These are phyloP conservation scores for Trichoderma asperelloides DNA, from an alignment of 495 filamentous ascomycete genomes.

Conservation along the genomic window DNA sequence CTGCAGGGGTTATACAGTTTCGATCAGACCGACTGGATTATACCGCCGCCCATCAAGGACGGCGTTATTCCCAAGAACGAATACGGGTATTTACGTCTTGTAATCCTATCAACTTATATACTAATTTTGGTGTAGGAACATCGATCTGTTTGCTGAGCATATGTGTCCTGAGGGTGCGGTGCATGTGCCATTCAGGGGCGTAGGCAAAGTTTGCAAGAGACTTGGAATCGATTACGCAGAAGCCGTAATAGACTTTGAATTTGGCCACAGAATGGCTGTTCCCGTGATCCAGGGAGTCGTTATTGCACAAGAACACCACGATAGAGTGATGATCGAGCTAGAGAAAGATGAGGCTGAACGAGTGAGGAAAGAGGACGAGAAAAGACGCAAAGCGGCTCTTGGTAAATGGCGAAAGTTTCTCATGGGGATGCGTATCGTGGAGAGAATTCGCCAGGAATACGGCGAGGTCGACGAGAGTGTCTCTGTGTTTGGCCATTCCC, in stretches of 20 bases:
- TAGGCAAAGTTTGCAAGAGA: constrained; percentile 68
- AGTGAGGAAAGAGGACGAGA: constrained; percentile 69
- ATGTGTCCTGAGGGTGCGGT: constrained; percentile 86
- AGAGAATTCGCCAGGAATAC: constrained; percentile 73
- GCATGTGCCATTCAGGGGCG: constrained; percentile 72
- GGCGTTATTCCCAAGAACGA: constrained; percentile 89
- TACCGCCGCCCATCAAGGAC: constrained; percentile 71
- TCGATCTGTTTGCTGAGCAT: constrained; percentile 85
- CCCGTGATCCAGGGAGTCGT: constrained; percentile 89
- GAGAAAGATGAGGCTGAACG: constrained; percentile 72
- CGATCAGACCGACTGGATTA: constrained; percentile 90
- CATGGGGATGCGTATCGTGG: constrained; percentile 72
- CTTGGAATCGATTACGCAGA: constrained; percentile 86
- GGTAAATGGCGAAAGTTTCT: constrained; percentile 79
- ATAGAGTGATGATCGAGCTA: constrained; percentile 70
- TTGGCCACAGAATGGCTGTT: constrained; percentile 84
- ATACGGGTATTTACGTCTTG: constrained; percentile 48
- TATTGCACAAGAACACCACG: constrained; percentile 69
- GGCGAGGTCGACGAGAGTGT: constrained; percentile 40
- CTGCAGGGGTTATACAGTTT: constrained; percentile 77
- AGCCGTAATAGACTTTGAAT: constrained; percentile 94
- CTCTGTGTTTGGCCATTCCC: constrained; percentile 29
- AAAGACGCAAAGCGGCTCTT: constrained; percentile 65
- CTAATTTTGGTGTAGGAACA: constrained; percentile 44
- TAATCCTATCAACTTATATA: background rate